Conservation (phyloP, 1,139 yeast species). For the Wickerhamiella infanticola region DNA sequence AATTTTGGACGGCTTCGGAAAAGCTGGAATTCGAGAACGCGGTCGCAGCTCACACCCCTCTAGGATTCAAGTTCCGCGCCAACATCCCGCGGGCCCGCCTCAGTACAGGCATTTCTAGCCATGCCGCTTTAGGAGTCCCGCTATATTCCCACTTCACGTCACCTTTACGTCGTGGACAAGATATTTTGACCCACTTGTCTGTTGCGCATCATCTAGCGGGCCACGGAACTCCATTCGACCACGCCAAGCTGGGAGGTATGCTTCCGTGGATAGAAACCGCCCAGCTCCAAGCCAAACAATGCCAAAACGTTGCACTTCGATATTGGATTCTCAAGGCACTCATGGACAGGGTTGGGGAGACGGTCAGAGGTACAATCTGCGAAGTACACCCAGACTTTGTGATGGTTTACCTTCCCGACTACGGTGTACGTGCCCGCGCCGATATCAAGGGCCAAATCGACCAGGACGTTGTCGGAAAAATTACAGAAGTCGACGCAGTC, state of each 20-base stretch:
- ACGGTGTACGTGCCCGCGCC: background rate
- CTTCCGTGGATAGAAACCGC: slow-evolving; percentile 9
- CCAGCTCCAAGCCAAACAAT: slow-evolving; percentile 5
- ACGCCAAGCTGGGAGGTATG: slow-evolving; percentile 2
- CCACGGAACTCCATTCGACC: slow-evolving; percentile 3
- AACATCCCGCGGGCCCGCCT: slow-evolving; percentile 17
- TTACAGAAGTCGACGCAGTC: background rate
- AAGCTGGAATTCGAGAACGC: slow-evolving; percentile 6
- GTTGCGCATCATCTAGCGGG: slow-evolving; percentile 30
- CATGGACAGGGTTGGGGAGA: background rate
- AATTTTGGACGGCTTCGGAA: slow-evolving; percentile 16
- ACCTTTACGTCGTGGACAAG: slow-evolving; percentile 78
- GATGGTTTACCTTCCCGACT: background rate
- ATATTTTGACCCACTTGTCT: slow-evolving; percentile 67
- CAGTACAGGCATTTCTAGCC: slow-evolving; percentile 29
- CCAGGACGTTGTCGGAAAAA: background rate
- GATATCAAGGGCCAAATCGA: background rate
- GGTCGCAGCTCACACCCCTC: slow-evolving; percentile 6
- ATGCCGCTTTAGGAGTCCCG: slow-evolving; percentile 48
- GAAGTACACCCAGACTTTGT: background rate
- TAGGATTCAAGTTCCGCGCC: slow-evolving; percentile 16
- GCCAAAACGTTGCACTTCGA: slow-evolving; percentile 5
- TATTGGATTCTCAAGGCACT: slow-evolving; percentile 1
- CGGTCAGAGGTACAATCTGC: background rate
- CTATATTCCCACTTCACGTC: slow-evolving; percentile 70